Evolutionary conservation across 768 basidiomycete genomes (phyloP).

Genomic region (Austroboletus eburneus): DNA sequence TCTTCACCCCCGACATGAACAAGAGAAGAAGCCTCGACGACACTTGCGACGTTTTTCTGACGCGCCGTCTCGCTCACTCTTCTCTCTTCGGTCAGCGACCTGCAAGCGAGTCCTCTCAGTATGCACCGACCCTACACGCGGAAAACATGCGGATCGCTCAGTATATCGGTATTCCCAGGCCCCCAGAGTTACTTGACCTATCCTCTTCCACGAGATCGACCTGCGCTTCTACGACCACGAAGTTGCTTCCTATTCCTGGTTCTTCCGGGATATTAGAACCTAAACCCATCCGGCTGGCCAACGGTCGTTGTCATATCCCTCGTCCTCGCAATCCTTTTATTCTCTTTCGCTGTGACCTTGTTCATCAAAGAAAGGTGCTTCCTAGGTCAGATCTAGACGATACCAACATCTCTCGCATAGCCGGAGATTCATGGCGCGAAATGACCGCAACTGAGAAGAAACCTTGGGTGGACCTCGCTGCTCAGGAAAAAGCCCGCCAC

Average conservation of each 20-base stretch:
- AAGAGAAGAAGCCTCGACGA: conserved; percentile 30
- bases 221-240: conserved; percentile 4
- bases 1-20: conserved; percentile 22
- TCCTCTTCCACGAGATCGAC: neutral
- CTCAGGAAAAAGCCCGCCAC: conserved; percentile 44
- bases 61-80: conserved; percentile 15
- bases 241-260: conserved; percentile 25
- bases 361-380: conserved; percentile 56
- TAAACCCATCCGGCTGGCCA: conserved; percentile 11
- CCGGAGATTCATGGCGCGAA: conserved; percentile 61
- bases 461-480: conserved; percentile 52
- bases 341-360: conserved; percentile 71
- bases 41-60: conserved; percentile 27
- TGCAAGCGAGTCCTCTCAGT: conserved; percentile 8
- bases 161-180: conserved; percentile 5
- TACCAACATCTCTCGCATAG: conserved; percentile 63
- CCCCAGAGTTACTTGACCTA: conserved; percentile 5
- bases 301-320: conserved; percentile 49
- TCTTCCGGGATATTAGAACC: conserved; percentile 17
- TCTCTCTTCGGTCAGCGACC: conserved; percentile 5
- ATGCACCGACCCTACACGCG: conserved; percentile 1
- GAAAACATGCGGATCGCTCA: conserved; percentile 12
- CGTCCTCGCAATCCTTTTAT: conserved; percentile 79
- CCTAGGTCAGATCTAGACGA: conserved; percentile 57
- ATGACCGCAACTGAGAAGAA: conserved; percentile 43